phyloP scores from a whole-genome alignment of 2,329 filamentous ascomycete genomes.

The Alternaria conjuncta region DNA sequence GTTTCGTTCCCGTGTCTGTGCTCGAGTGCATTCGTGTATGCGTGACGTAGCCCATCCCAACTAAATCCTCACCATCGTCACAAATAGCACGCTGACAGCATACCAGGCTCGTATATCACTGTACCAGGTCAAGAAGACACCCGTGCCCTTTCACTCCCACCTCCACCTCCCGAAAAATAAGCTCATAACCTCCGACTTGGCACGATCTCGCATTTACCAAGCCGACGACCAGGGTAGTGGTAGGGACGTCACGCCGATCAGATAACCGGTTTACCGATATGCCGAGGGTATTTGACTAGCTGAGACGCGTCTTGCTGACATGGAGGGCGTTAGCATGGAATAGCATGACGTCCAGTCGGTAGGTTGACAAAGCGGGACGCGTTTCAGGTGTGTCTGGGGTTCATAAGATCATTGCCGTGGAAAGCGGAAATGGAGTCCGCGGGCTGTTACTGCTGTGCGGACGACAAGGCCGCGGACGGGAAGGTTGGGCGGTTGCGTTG shows the following conservation, averaged over 20 bases:
- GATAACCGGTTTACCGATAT: neutral
- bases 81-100: neutral
- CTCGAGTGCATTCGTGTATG: neutral
- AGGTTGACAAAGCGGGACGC: neutral
- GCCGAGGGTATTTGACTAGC: neutral
- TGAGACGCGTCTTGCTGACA: neutral
- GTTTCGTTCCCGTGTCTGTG: neutral
- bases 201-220: neutral
- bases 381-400: neutral
- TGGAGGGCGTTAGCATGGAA: neutral
- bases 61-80: neutral
- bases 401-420: neutral
- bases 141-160: neutral
- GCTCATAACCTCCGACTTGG: neutral
- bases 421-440: neutral
- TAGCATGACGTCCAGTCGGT: neutral
- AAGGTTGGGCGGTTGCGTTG: neutral
- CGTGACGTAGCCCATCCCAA: neutral
- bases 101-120: neutral
- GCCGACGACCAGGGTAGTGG: neutral
- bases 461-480: neutral
- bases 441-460: neutral
- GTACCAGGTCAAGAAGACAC: neutral
- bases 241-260: neutral
- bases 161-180: neutral